Base-by-base conservation (phyloP, 202 grass and related monocot species). In the Carex arenaria region DNA sequence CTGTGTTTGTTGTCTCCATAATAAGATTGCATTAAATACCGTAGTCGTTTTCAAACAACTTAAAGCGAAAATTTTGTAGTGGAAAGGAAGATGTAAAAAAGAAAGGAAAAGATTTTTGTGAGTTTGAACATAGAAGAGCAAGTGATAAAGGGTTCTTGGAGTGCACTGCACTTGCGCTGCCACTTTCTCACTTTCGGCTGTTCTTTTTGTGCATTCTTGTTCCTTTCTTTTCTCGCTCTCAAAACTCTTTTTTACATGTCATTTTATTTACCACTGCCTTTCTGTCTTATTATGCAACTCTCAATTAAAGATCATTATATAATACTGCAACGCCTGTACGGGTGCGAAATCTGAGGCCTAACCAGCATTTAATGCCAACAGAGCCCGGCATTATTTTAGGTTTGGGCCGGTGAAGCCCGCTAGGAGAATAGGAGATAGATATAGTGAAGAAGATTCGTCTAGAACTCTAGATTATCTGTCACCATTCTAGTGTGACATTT, bases 131-230 rank as follows among this genome's bases (percentile, higher is more conserved):
- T n/a, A 62, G 53, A 26, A 67, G 64, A 71, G 42, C 3, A 60
- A 71, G 42, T 7, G 60, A 3, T 66, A 30, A 76, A 52, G 67
- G 82, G 52, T 56, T 68, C 55, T 64, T 84, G 36, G 53, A 75
- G 82, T 63, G 43, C 69, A 78, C 68, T 57, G 34, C 61, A 76
- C 70, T 63, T 76, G 54, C 51, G 18, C 52, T 53, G 65, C 60
- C 72, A 53, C 43, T 34, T 51, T 69, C 7, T 64, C 70, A 78
- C 83, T 85, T 63, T 78, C 83, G 68, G 83, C 32, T 42, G 83
- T 9, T 74, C 45, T 64, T 78, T 78, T 73, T 85, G n/a, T 82
- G 56, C 54, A 82, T 32, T 65, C 62, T 82, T 10, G 5, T 47
- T 34, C 14, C 19, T 64, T 49, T 28, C 14, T 65, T 23, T 70